Evolutionary conservation across 495 filamentous ascomycete genomes (phyloP), one percentile per base, ranked within the genome.

Genomic region (Aspergillus cavernicola): DNA sequence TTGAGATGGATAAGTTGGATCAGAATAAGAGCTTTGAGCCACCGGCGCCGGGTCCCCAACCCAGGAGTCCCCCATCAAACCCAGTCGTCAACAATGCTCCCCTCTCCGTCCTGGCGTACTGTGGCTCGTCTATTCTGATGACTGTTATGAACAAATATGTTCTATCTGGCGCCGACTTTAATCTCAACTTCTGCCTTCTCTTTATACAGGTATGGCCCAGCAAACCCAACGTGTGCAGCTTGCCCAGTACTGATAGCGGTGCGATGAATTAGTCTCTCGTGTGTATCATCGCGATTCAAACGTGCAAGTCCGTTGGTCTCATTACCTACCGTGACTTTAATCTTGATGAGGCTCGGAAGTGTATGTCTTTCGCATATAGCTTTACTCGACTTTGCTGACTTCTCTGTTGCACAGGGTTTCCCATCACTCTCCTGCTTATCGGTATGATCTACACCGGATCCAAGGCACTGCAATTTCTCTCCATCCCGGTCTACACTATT

Each of bases 91-190:
- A 87, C 63, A 92, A 81, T 64, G 88, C 92, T 9, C 70, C 82
- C 31, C 66, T 93, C 8, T 88, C 92, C 9, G 88, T 99, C 57
- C 65, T 96, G 44, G 84, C 87, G 19, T 99, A 99, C 75, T 99
- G 93, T 73, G 79, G 84, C 60, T 87, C 93, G 45, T 97, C 92
- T 5, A 99, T 99, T 58, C 77, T 92, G 69, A 99, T 99, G 93
- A 99, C 95, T 33, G 86, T 96, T 20, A 95, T 93, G 73, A 99
- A 99, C 76, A 99, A 99, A 80, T 99, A 93, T 67, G 91, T 96
- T 43, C 79, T 99, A 26, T 95, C 89, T 28, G 95, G 93, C 26
- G 71, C 80, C 12, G 81, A 88, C 56, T 99, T 93, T 77, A 99
- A 99, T 71, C 68, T 99, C 60, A 97, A 96, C 71, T 97, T 97